A percentile compares a stretch with the other conserved stretches of the same genome.
Evolutionary conservation across 169 alveolate genomes (phyloP).

Genomic region (Amoebophrya sp.): DNA sequence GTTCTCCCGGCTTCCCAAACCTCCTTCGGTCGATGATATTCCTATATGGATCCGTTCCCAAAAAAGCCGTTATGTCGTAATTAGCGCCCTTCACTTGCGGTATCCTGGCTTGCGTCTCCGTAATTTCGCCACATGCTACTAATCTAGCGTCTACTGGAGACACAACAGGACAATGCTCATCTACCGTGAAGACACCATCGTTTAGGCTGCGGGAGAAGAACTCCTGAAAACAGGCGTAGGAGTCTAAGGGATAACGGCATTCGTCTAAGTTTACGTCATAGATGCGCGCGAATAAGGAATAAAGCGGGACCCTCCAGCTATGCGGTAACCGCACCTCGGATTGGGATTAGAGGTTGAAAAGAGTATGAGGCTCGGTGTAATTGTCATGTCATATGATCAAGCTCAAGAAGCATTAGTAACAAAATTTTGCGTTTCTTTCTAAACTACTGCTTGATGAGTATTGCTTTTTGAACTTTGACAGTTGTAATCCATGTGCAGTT

Average conservation of each 20-base stretch:
- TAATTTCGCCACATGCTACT: conserved; percentile 31
- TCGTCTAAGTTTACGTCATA: conserved; percentile 39
- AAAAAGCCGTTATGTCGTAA: conserved; percentile 45
- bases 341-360: no score
- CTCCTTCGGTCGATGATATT: neutral
- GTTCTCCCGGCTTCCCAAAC: no score
- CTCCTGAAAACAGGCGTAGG: conserved; percentile 38
- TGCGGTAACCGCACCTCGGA: neutral
- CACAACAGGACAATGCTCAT: neutral
- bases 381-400: neutral
- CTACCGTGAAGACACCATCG: neutral
- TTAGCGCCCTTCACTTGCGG: conserved; percentile 49
- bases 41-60: conserved; percentile 33
- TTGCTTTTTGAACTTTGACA: no score
- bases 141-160: neutral
- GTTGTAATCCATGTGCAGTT: no score
- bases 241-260: conserved; percentile 41
- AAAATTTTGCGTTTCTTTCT: neutral
- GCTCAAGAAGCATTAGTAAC: neutral
- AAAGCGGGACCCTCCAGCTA: conserved; percentile 7
- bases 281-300: neutral
- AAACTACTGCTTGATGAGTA: no score
- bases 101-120: neutral
- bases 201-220: conserved; percentile 38
- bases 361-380: neutral